Evolutionary conservation across 192 early-diverging fungal species (phyloP), one percentile per base, ranked within the genome.

Genomic region (Rhizoclosmatium sp.): DNA sequence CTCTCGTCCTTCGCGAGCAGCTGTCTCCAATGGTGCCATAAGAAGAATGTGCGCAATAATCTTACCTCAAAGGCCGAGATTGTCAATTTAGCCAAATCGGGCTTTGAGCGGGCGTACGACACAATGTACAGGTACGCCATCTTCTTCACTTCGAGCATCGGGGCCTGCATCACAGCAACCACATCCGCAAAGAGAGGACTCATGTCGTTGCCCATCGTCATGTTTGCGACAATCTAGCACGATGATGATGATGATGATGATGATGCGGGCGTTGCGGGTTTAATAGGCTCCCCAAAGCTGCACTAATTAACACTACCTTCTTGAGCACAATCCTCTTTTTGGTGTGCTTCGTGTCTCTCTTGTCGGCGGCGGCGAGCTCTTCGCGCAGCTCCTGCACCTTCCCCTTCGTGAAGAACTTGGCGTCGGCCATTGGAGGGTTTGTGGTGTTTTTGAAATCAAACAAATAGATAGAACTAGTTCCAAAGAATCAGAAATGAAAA

Each of bases 131-230:
- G 84, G 79, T 99, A 99, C 46, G 98, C 94, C 73, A 99, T 90
- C 85, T 99, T 99, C 83, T 99, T 99, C 75, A 97, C 85, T 80
- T 99, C 97, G 48, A 99, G 85, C 84, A 99, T 95, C 71, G 98
- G 97, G 2, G 97, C 98, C 82, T 98, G 96, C 98, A 99, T 99
- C 87, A 97, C 97, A 82, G 98, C 98, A 47, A 99, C 90, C 21
- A 99, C 96, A 76, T 99, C 97, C 0, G 97, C 93, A 69, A 99
- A 99, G 39, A 99, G 87, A 1, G 92, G 91, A 72, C 92, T 93
- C 73, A 99, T 97, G 82, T 99, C 98, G 80, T 99, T 99, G 75
- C 98, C 98, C 46, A 99, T 95, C 7, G 98, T 99, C 98, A 99
- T 99, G 85, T 99, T 99, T 58, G 98, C 98, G 82, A 99, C 98